Evolutionary conservation across 495 filamentous ascomycete genomes (phyloP), one percentile per base, ranked within the genome.

Genomic region (Penicillium macrosclerotiorum): DNA sequence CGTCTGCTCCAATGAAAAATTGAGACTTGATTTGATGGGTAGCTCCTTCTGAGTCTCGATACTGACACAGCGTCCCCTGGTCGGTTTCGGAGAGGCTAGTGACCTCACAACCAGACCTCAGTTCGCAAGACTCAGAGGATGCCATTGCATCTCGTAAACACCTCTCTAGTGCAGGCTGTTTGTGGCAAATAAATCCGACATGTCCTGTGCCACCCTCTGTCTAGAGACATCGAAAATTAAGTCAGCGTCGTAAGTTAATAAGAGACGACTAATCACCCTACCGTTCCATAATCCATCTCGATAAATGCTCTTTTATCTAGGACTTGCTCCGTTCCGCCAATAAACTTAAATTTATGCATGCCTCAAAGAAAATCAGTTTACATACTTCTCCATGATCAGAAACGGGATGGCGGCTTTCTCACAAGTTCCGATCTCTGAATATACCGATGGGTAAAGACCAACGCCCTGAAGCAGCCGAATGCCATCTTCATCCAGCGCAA

Each of bases 1-100:
- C 74, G 49, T 79, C 75, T 0, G 75, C 75, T 0, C 74, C 74
- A 33, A 76, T 54, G 5, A 79, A 59, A 40, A 68, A 78, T 8
- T 57, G 51, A 0, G 63, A 54, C 4, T 46, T 52, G 8, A 75
- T 61, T 0, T 22, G 45, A 3, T 44, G 54, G 12, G 25, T 31
- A 16, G 24, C 11, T 2, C 65, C 65, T 25, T 54, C 25, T 8
- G 51, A 18, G 41, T 71, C 61, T 4, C 31, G 36, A 55, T 75
- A 75, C 9, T 53, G 37, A 22, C 63, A 61, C 23, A 68, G 56
- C 1, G 60, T 54, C 32, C 55, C 41, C 5, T 60, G 35, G 3
- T 52, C 57, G 18, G 67, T 60, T 20, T 67, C 52, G 14, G 36
- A 30, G 29, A 66, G 45, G 4, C 47, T 47, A 6, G 48, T 35